Conservation (phyloP, 805 yeast genomes). For the Candida tibetensis region DNA sequence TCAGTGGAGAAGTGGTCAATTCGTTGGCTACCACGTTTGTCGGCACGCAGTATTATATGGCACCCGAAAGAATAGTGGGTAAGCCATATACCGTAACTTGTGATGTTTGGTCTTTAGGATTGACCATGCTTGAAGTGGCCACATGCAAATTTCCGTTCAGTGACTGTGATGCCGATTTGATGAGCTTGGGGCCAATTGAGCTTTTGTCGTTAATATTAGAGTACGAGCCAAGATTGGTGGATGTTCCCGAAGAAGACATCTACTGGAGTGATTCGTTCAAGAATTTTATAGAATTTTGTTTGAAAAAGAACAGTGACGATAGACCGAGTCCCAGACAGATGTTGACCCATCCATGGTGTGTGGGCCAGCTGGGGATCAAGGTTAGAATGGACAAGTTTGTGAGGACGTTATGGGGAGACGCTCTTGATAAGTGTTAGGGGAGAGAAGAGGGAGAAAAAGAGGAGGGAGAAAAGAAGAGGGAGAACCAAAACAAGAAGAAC, state of each 20-base stretch:
- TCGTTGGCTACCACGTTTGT: constrained; percentile 95
- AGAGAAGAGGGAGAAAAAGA: background rate
- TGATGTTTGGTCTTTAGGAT: constrained; percentile 95
- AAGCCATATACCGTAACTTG: constrained; percentile 93
- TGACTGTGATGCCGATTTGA: constrained; percentile 33
- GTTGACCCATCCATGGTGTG: constrained; percentile 91
- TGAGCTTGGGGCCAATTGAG: constrained; percentile 69
- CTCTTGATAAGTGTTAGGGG: background rate
- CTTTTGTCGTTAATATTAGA: constrained; percentile 76
- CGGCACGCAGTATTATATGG: constrained; percentile 98
- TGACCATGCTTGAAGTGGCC: constrained; percentile 90
- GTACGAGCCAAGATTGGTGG: constrained; percentile 74
- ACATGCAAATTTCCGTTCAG: constrained; percentile 82
- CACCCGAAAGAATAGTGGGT: constrained; percentile 95
- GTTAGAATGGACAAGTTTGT: constrained; percentile 89
- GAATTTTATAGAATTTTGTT: constrained; percentile 75
- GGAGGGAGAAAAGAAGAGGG: background rate
- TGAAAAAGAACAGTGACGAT: constrained; percentile 73
- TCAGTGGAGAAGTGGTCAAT: constrained; percentile 93
- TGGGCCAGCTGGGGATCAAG: constrained; percentile 65
- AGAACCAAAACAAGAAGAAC: background rate
- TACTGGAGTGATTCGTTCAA: constrained; percentile 81
- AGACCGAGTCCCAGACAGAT: constrained; percentile 93
- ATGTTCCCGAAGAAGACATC: constrained; percentile 72
- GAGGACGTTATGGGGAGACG: constrained; percentile 59